phyloP scores from a whole-genome alignment of 371 early-diverging fungal genomes.

The Rhizopus sp. region DNA sequence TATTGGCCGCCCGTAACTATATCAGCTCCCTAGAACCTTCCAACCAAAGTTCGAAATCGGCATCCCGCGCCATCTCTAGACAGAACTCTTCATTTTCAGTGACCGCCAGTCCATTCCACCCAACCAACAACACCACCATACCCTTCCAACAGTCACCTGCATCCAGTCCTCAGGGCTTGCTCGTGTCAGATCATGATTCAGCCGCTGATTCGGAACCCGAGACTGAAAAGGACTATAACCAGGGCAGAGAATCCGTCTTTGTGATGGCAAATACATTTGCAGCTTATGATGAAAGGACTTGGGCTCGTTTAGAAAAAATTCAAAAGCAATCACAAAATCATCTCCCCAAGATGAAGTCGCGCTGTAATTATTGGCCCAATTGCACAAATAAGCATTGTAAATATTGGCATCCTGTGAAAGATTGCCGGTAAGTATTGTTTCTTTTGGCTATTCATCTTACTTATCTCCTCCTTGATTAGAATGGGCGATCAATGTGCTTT shows the following conservation, averaged over 20 bases:
- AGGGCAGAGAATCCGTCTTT: background rate
- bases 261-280: constrained; percentile 2
- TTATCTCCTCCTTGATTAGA: constrained; percentile 28
- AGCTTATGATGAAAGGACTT: constrained; percentile 23
- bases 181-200: constrained; percentile 1
- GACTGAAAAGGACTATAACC: background rate
- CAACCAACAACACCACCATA: background rate
- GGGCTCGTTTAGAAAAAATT: constrained; percentile 38
- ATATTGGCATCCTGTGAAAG: constrained; percentile 51
- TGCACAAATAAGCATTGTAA: constrained; percentile 68
- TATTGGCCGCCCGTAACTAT: background rate
- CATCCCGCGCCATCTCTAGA: background rate
- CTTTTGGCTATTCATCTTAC: background rate
- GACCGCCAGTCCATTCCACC: constrained; percentile 1
- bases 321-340: constrained; percentile 41
- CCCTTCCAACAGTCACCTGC: background rate
- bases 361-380: constrained; percentile 60
- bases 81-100: background rate
- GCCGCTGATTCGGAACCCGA: constrained; percentile 3
- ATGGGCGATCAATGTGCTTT: constrained; percentile 52
- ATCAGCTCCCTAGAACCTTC: background rate
- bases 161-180: background rate
- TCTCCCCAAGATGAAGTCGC: constrained; percentile 45
- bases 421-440: constrained; percentile 51
- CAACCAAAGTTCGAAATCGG: background rate